phyloP scores from a whole-genome alignment of 768 basidiomycete species.

The Phlebiopsis gigantea region DNA sequence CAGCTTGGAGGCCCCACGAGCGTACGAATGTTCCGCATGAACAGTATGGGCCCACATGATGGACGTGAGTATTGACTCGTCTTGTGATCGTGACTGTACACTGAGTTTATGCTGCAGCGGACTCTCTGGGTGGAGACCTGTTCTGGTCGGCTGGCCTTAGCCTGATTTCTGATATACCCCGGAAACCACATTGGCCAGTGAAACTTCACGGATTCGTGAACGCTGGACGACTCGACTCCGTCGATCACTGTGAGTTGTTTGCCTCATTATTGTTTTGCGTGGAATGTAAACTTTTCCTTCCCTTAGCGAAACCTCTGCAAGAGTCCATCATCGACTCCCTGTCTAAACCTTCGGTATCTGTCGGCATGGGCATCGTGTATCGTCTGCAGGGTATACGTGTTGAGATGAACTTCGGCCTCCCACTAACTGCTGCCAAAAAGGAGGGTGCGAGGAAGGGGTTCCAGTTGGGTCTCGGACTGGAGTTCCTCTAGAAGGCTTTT shows the following conservation, averaged over 20 bases:
- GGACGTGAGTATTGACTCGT: conserved; percentile 41
- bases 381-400: conserved; percentile 78
- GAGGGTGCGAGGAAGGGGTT: conserved; percentile 68
- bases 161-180: conserved; percentile 68
- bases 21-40: conserved; percentile 70
- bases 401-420: conserved; percentile 85
- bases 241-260: conserved; percentile 47
- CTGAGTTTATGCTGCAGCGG: conserved; percentile 42
- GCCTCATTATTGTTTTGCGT: neutral
- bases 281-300: conserved; percentile 7
- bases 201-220: conserved; percentile 81
- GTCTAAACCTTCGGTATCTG: conserved; percentile 64
- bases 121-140: conserved; percentile 79
- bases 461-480: conserved; percentile 77
- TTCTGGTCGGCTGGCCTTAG: conserved; percentile 77
- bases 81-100: neutral
- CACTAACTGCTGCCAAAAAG: conserved; percentile 61
- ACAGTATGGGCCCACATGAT: conserved; percentile 75
- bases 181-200: conserved; percentile 76
- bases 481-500: conserved; percentile 52
- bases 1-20: conserved; percentile 91
- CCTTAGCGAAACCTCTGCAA: conserved; percentile 31
- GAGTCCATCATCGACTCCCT: conserved; percentile 39
- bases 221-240: conserved; percentile 64
- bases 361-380: conserved; percentile 80